Base-by-base conservation (phyloP, 2,329 filamentous ascomycete species). In the Gnomoniopsis smithogilvyi region DNA sequence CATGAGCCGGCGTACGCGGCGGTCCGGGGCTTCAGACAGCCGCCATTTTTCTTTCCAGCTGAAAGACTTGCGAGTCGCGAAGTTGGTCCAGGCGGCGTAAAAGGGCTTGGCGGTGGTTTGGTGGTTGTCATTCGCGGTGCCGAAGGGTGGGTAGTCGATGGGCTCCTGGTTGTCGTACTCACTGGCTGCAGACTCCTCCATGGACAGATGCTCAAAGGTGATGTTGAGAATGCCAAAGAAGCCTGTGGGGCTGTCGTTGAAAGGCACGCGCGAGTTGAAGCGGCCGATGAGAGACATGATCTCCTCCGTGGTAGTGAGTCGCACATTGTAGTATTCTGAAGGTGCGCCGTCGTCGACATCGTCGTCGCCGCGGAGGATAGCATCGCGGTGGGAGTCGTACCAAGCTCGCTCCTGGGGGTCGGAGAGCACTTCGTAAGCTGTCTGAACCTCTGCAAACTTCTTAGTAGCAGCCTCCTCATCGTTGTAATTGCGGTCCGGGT, bases 351-450 rank as follows among this genome's bases (percentile, higher is more conserved):
- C 54, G 34, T 38, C 54, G 26, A 73, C 77, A 34, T 78, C 78
- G 56, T 86, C 84, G 59, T 84, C 80, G 43, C 88, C 89, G 33
- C 84, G 83, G 63, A 98, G 77, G 62, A 98, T 96, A 53, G 90
- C 87, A 66, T 92, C 88, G 62, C 92, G 88, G 70, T 99, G 95
- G 2, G 92, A 92, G 74, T 99, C 94, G 76, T 99, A 99, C 95
- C 95, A 99, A 34, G 93, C 89, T 66, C 95, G 86, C 73, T 99
- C 95, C 71, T 99, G 94, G 12, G 92, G 87, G 72, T 99, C 95
- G 1, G 93, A 96, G 1, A 99, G 83, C n/a, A 99, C 86, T 72
- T 98, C 92, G 72, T 99, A 96, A 50, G 95, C 95, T 38, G 92
- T 84, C 72, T 97, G 94, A 30, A 98, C 82, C 70, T 97, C 92